Base-by-base conservation (phyloP, 2,329 filamentous ascomycete genomes). In the Gremmenia infestans region DNA sequence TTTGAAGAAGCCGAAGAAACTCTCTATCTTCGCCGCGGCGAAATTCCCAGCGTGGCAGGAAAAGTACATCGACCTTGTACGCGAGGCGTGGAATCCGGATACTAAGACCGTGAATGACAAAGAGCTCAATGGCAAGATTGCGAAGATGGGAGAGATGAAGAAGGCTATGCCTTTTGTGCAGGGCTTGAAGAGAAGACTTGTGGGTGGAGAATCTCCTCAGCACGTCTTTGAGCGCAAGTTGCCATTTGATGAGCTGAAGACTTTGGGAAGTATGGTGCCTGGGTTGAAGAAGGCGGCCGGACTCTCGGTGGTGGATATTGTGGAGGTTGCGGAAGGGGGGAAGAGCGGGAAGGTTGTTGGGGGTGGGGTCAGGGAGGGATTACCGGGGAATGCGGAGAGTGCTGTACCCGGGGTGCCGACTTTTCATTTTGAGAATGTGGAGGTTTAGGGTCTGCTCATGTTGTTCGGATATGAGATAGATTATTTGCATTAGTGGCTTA, bases 121-220 rank as follows among this genome's bases (percentile, higher is more conserved):
- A 77, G 84, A 83, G 55, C 77, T 97, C 48, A 89, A 85, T 67
- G 85, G 84, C 63, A 82, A 85, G 68, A 86, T 97, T 56, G 85
- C 84, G 64, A 96, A 96, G 78, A 79, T 91, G 68, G 85, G 85
- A 45, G 89, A 95, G 74, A 91, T 91, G 81, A 99, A 97, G 83
- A 94, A 95, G 76, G 93, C 91, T 2, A 97, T 97, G 93, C 94
- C 94, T 0, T 97, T 97, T 69, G 86, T 97, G 50, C 92, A 97
- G 75, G 75, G 72, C 6, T 77, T 97, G 58, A 97, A 97, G 86
- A 89, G 83, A 72, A 84, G 89, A 52, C 81, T 99, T 54, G 79
- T 91, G 55, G 78, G 80, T 50, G 87, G 89, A 59, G 84, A 93
- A 73, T 74, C 78, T 14, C 76, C 83, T 1, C 77, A 81, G 23